Conservation (phyloP, 345 rosid species). For the Bretschneidera sinensis region DNA sequence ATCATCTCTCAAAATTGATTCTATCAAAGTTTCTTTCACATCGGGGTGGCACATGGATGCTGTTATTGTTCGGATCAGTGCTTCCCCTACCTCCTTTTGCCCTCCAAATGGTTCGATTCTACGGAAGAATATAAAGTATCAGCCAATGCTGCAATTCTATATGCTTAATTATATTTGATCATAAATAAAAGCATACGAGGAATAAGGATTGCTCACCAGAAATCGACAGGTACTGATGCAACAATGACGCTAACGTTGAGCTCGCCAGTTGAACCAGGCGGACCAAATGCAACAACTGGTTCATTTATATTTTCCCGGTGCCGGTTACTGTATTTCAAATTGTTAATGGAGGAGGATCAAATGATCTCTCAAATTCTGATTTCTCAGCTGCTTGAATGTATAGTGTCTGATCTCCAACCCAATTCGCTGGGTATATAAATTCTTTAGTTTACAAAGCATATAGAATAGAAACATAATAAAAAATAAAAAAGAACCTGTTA, state of each 20-base stretch:
- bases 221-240: constrained; percentile 61
- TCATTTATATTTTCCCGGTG: constrained; percentile 50
- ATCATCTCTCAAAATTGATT: constrained; percentile 51
- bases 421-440: constrained; percentile 64
- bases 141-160: not conserved
- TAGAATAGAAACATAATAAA: too few relatives aligned
- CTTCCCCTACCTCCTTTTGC: constrained; percentile 73
- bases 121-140: not conserved
- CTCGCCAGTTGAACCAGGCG: constrained; percentile 84
- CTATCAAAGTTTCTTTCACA: constrained; percentile 54
- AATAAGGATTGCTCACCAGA: constrained; percentile 58
- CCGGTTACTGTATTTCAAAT: constrained; percentile 19
- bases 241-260: constrained; percentile 87
- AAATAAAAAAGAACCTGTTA: too few relatives aligned
- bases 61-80: constrained; percentile 52
- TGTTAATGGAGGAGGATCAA: constrained; percentile 69
- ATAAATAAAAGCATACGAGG: too few relatives aligned
- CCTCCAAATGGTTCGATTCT: constrained; percentile 89
- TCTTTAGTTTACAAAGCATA: too few relatives aligned
- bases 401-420: constrained; percentile 85
- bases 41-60: constrained; percentile 42
- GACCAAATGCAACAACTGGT: constrained; percentile 82
- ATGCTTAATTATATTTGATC: too few relatives aligned
- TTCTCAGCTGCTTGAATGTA: constrained; percentile 68
- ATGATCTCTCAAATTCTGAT: constrained; percentile 52